phyloP scores from a whole-genome alignment of 441 rosid genomes.

The Erysimum cheiri region DNA sequence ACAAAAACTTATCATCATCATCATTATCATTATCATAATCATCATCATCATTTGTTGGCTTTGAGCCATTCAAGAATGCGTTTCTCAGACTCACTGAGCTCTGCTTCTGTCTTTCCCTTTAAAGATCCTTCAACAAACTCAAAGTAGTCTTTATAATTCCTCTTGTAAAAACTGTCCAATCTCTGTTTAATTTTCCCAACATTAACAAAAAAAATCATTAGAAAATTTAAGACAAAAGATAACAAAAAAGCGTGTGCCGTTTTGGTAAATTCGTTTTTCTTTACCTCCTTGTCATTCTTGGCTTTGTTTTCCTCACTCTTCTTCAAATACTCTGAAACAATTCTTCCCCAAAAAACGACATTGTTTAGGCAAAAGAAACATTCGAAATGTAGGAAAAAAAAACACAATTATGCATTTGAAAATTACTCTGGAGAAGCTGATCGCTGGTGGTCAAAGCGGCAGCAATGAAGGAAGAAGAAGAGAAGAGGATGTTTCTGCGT shows the following conservation, averaged over 20 bases:
- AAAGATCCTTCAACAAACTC: constrained; percentile 73
- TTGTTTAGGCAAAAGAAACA: background rate
- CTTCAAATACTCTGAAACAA: constrained; percentile 70
- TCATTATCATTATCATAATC: constrained; percentile 26
- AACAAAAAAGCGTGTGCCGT: background rate
- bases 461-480: constrained; percentile 61
- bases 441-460: constrained; percentile 55
- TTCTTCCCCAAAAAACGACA: constrained; percentile 1
- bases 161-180: constrained; percentile 80
- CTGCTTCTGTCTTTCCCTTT: constrained; percentile 61
- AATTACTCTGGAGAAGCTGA: constrained; percentile 71
- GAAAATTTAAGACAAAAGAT: constrained; percentile 3
- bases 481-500: constrained; percentile 62
- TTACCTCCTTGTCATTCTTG: constrained; percentile 89
- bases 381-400: background rate
- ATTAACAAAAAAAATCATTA: constrained; percentile 1
- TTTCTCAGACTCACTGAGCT: constrained; percentile 76
- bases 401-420: background rate
- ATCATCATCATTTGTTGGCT: constrained; percentile 54
- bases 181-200: constrained; percentile 52
- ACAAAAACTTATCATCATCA: constrained; percentile 9
- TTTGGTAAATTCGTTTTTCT: background rate
- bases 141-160: constrained; percentile 91
- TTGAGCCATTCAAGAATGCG: constrained; percentile 83
- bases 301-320: constrained; percentile 80